A percentile compares a stretch with the other conserved stretches of the same genome.
Conservation (phyloP, 805 yeast genomes). For the Zygosaccharomyces bisporus region DNA sequence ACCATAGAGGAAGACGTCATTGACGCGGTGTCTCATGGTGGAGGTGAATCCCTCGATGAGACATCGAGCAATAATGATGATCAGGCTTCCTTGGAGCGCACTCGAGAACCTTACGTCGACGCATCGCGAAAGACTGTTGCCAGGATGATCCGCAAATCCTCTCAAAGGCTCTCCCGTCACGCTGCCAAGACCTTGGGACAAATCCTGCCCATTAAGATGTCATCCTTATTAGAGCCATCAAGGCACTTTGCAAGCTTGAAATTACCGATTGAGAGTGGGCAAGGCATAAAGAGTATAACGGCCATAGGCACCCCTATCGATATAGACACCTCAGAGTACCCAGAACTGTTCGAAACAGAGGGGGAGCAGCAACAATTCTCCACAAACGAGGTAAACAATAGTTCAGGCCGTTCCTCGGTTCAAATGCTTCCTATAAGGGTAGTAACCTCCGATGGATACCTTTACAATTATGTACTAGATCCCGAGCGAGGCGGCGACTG, state of each 20-base stretch:
- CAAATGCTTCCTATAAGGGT: slow-evolving; percentile 51
- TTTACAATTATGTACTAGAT: slow-evolving; percentile 75
- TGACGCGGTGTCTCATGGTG: slow-evolving; percentile 17
- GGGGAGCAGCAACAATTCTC: slow-evolving; percentile 4
- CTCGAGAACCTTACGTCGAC: slow-evolving; percentile 64
- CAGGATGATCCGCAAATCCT: slow-evolving; percentile 68
- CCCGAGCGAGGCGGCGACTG: slow-evolving; percentile 94
- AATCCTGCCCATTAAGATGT: slow-evolving; percentile 69
- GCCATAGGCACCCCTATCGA: slow-evolving; percentile 37
- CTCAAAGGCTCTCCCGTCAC: slow-evolving; percentile 69
- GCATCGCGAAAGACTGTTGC: slow-evolving; percentile 69
- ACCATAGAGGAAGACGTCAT: slow-evolving; percentile 34
- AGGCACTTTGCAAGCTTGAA: slow-evolving; percentile 89
- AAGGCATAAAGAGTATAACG: slow-evolving; percentile 23
- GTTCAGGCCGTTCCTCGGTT: slow-evolving; percentile 14
- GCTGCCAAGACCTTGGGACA: slow-evolving; percentile 89
- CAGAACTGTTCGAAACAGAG: slow-evolving; percentile 25
- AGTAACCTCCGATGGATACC: slow-evolving; percentile 76
- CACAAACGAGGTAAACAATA: slow-evolving; percentile 6
- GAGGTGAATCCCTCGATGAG: slow-evolving; percentile 14
- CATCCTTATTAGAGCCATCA: slow-evolving; percentile 81
- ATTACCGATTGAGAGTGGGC: slow-evolving; percentile 45
- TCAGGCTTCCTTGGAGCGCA: slow-evolving; percentile 10
- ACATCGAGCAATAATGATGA: slow-evolving; percentile 11
- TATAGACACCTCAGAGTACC: slow-evolving; percentile 28